These are phyloP conservation scores for Prunus kanzakura DNA, from an alignment of 306 rosid species.

Conservation along the genomic window DNA sequence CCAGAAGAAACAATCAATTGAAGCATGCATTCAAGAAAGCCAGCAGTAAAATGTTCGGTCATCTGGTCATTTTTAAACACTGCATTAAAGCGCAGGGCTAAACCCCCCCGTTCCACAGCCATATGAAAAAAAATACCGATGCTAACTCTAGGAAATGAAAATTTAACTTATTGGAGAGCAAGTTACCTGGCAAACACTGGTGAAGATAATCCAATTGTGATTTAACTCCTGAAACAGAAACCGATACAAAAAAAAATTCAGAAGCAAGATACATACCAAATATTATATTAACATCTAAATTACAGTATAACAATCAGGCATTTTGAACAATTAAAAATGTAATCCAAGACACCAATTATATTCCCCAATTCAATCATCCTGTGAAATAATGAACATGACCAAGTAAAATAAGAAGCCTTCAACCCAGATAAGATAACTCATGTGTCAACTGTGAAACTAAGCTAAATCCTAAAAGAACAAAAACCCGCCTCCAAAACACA, in stretches of 20 bases:
- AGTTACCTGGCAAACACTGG: conserved; percentile 85
- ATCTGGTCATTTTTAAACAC: not conserved
- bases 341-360: conserved; percentile 8
- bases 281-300: not conserved
- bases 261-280: not conserved
- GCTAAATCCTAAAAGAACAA: conserved; percentile 22
- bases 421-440: conserved; percentile 8
- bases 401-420: conserved; percentile 16
- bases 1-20: not conserved
- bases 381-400: not conserved
- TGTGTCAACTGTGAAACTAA: conserved; percentile 23
- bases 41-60: not conserved
- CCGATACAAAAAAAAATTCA: conserved; percentile 8
- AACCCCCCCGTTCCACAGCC: not conserved
- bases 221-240: conserved; percentile 62
- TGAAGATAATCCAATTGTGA: conserved; percentile 86
- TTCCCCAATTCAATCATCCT: not conserved
- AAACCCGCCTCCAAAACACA: conserved; percentile 28
- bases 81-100: too few relatives aligned
- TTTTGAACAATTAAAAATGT: not conserved
- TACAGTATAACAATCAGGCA: conserved; percentile 18
- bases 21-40: not conserved
- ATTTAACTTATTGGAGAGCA: conserved; percentile 9
- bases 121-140: not conserved
- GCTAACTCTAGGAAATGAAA: conserved; percentile 16